A percentile compares a stretch with the other conserved stretches of the same genome.
Conservation (phyloP, 805 yeast species). For the Yamadazyma sp. region DNA sequence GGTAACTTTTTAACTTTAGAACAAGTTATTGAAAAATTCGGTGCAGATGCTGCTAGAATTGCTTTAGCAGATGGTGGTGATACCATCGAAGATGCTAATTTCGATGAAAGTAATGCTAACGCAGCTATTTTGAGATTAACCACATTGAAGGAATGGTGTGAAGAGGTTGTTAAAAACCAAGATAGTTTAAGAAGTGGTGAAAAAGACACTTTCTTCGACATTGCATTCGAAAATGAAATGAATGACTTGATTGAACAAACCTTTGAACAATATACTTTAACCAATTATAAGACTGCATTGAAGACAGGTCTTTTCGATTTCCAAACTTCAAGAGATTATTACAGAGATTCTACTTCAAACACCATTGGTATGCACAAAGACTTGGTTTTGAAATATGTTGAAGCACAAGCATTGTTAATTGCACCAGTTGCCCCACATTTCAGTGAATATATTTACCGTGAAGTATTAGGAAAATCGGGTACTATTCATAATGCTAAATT, state of each 20-base stretch:
- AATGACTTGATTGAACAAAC: conserved; percentile 75
- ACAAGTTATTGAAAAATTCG: conserved; percentile 82
- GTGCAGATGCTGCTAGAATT: conserved; percentile 96
- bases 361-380: conserved; percentile 74
- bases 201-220: conserved; percentile 66
- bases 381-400: conserved; percentile 77
- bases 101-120: conserved; percentile 94
- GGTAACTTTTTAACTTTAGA: conserved; percentile 94
- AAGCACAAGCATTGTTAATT: conserved; percentile 76
- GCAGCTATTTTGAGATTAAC: conserved; percentile 94
- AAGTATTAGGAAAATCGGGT: conserved; percentile 61
- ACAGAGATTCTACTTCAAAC: conserved; percentile 72
- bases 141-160: conserved; percentile 94
- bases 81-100: conserved; percentile 94
- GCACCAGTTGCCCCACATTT: conserved; percentile 97
- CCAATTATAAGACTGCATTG: conserved; percentile 85
- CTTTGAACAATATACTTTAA: conserved; percentile 61
- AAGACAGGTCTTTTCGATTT: conserved; percentile 90
- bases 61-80: conserved; percentile 99
- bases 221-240: conserved; percentile 92
- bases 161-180: conserved; percentile 57
- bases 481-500: conserved; percentile 74
- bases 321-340: conserved; percentile 94
- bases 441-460: conserved; percentile 85
- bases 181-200: conserved; percentile 50